These are phyloP conservation scores for Apiotrichum siamense DNA, from an alignment of 1,284 basidiomycete species.

Conservation along the genomic window DNA sequence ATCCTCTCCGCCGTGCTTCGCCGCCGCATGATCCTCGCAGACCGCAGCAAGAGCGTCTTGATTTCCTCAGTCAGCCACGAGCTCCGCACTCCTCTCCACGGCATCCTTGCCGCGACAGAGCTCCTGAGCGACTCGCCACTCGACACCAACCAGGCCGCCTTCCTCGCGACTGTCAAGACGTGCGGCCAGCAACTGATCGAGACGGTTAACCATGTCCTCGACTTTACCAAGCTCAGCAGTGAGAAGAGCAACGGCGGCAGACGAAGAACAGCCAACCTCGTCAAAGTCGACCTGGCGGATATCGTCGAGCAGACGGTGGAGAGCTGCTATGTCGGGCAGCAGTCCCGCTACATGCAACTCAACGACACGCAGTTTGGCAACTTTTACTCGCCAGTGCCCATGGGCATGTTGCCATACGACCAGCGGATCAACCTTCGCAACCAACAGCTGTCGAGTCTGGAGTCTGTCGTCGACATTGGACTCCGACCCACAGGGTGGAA, in stretches of 20 bases:
- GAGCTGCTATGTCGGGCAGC: constrained; percentile 89
- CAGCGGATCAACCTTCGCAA: constrained; percentile 39
- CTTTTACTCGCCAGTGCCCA: constrained; percentile 60
- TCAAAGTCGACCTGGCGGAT: constrained; percentile 68
- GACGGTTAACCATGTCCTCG: constrained; percentile 87
- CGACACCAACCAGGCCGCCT: constrained; percentile 74
- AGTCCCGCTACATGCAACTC: constrained; percentile 61
- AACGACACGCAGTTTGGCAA: constrained; percentile 75
- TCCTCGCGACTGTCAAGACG: constrained; percentile 57
- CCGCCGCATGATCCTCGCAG: constrained; percentile 85
- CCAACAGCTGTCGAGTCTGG: constrained; percentile 38
- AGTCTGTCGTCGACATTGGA: constrained; percentile 78
- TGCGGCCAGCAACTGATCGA: constrained; percentile 52
- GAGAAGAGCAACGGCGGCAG: constrained; percentile 57
- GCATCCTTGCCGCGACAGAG: constrained; percentile 85
- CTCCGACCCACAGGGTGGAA: constrained; percentile 65
- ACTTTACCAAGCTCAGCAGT: constrained; percentile 91
- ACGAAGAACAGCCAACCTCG: not conserved
- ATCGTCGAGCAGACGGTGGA: constrained; percentile 93
- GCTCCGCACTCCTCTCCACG: constrained; percentile 80
- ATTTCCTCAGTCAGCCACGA: constrained; percentile 82
- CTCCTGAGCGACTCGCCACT: constrained; percentile 77
- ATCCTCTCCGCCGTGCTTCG: constrained; percentile 90
- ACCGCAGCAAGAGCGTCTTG: constrained; percentile 56
- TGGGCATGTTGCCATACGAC: constrained; percentile 50